Conservation (phyloP, 2,329 filamentous ascomycete species). For the Aschersonia sp. region DNA sequence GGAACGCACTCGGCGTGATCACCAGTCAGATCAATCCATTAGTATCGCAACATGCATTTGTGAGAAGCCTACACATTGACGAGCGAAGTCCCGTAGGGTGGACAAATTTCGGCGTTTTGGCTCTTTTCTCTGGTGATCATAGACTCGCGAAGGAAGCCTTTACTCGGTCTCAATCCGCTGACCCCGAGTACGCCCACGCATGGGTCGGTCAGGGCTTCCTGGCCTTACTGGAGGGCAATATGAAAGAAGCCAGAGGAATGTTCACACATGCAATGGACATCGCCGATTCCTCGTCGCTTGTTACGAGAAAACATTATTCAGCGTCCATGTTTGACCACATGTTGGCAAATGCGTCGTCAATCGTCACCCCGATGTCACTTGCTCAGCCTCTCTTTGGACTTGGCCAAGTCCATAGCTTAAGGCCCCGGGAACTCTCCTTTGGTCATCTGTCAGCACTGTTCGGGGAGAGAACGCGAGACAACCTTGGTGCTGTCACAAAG, state of each 20-base stretch:
- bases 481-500: slow-evolving; percentile 43
- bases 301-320: slow-evolving; percentile 67
- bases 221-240: slow-evolving; percentile 61
- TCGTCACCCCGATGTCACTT: slow-evolving; percentile 42
- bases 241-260: slow-evolving; percentile 64
- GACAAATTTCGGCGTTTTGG: slow-evolving; percentile 83
- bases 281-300: slow-evolving; percentile 57
- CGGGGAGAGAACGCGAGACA: slow-evolving; percentile 65
- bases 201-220: slow-evolving; percentile 91
- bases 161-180: slow-evolving; percentile 79
- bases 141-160: slow-evolving; percentile 85
- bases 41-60: slow-evolving; percentile 86
- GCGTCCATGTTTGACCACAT: slow-evolving; percentile 73
- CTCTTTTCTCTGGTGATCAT: slow-evolving; percentile 69
- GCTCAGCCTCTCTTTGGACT: slow-evolving; percentile 84
- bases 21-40: slow-evolving; percentile 75
- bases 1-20: slow-evolving; percentile 88
- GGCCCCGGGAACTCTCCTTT: slow-evolving; percentile 55
- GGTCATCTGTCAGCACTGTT: slow-evolving; percentile 70
- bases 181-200: slow-evolving; percentile 84
- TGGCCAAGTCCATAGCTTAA: slow-evolving; percentile 61
- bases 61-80: slow-evolving; percentile 83
- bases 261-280: slow-evolving; percentile 95
- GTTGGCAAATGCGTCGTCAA: slow-evolving; percentile 35
- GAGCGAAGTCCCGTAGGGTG: slow-evolving; percentile 74